Conservation (phyloP, 106 monocot genomes). For the Ottelia alismoides region DNA sequence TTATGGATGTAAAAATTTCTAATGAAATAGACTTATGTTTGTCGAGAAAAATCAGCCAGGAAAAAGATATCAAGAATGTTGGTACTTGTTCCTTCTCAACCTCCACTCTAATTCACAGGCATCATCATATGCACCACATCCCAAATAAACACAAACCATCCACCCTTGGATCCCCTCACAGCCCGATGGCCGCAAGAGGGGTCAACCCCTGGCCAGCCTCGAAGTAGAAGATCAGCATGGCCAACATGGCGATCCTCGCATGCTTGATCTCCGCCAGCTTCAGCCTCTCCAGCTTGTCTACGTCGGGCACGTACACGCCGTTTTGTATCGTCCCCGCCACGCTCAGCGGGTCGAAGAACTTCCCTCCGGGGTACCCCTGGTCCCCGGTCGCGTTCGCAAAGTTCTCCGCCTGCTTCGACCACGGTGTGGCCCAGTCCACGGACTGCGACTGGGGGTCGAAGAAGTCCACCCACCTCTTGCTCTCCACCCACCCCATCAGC, state of each 20-base stretch:
- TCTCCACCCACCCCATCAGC: constrained; percentile 99
- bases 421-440: constrained; percentile 96
- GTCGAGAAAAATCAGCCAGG: no score
- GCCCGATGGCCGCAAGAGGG: constrained; percentile 75
- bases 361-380: constrained; percentile 93
- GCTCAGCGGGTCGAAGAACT: constrained; percentile 85
- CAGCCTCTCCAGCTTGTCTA: constrained; percentile 83
- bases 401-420: constrained; percentile 86
- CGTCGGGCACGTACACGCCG: constrained; percentile 66
- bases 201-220: constrained; percentile 91
- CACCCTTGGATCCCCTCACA: no score
- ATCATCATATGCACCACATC: no score
- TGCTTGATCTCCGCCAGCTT: constrained; percentile 98
- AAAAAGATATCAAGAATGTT: no score
- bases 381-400: constrained; percentile 87
- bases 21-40: no score
- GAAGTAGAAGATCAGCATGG: constrained; percentile 92
- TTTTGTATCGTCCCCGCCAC: constrained; percentile 50
- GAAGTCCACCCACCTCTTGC: constrained; percentile 95
- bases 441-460: constrained; percentile 95
- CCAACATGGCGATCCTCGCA: constrained; percentile 78
- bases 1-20: no score
- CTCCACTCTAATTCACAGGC: no score
- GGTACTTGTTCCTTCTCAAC: no score
- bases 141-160: no score